Evolutionary conservation across 768 basidiomycete species (phyloP), one percentile per base, ranked within the genome.

Genomic region (Russula griseocarnosa): DNA sequence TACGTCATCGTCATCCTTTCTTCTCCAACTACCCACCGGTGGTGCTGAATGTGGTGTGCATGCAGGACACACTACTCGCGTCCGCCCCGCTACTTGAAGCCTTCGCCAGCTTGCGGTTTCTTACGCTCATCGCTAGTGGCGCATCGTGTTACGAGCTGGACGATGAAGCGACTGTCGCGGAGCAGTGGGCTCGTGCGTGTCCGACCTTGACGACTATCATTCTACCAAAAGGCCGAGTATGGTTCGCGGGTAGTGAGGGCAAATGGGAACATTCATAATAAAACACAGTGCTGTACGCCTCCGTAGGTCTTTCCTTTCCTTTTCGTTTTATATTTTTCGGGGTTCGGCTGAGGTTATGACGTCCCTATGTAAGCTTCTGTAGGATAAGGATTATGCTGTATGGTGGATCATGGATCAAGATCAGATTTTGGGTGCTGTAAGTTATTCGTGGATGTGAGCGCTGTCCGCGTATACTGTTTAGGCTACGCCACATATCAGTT

Each of bases 131-230:
- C 78, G 82, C 82, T 2, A 78, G 79, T 5, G 73, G 73, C 18
- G 55, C 61, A 18, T 65, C 69, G 55, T 53, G 47, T 11, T 55
- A 60, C 34, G 60, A 52, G 38, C 51, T 69, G 32, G 68, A 75
- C 10, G 76, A 81, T 60, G 86, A 87, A 70, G 74, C 75, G 18
- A 73, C 74, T 65, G 79, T 87, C 13, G 86, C 82, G n/a, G 73
- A 73, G 52, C 69, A 73, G 51, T 87, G 86, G 86, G 81, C 82
- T 60, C 67, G 71, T 24, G 79, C 79, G 28, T 87, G 86, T 71
- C 82, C 84, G 4, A 84, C 85, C 0, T 75, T 87, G 32, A 77
- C 77, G 62, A 86, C 86, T 0, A 83, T 88, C 58, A 86, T 88
- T 18, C 73, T 88, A 0, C 85, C 86, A 0, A 78, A 79, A 62